Percentiles rank a stretch among this genome's conserved stretches.
Evolutionary conservation across 805 yeast species (phyloP).

Genomic region (Millerozyma miso): DNA sequence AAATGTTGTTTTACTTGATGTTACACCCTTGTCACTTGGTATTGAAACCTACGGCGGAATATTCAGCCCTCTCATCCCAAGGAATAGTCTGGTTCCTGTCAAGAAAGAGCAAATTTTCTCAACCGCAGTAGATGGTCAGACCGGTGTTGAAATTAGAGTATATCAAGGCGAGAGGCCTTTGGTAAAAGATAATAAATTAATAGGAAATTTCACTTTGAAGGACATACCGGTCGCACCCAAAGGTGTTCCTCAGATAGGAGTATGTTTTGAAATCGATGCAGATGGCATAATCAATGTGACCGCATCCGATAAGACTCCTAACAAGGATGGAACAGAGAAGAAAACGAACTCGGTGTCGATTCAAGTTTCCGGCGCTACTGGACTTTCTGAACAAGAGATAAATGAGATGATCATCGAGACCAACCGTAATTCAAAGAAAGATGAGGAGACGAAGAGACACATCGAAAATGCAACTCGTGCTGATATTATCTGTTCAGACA

Average conservation of each 20-base stretch:
- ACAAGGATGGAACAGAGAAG: constrained; percentile 32
- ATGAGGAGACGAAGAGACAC: constrained; percentile 54
- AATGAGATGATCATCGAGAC: constrained; percentile 63
- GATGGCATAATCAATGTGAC: constrained; percentile 65
- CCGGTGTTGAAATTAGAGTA: constrained; percentile 75
- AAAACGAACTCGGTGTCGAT: constrained; percentile 55
- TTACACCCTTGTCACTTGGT: constrained; percentile 78
- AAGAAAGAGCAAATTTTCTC: constrained; percentile 71
- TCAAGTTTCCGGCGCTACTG: constrained; percentile 66
- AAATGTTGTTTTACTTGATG: constrained; percentile 74
- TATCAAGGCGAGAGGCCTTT: constrained; percentile 80
- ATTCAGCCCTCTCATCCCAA: constrained; percentile 71
- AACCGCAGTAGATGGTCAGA: constrained; percentile 82
- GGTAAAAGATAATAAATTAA: constrained; percentile 71
- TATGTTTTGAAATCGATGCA: constrained; percentile 75
- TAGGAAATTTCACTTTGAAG: constrained; percentile 68
- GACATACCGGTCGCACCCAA: constrained; percentile 75
- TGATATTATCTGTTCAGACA: constrained; percentile 78
- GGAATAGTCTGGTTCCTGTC: constrained; percentile 75
- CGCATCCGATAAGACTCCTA: constrained; percentile 50
- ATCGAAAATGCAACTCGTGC: constrained; percentile 75
- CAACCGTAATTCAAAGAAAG: constrained; percentile 55
- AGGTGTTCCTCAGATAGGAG: constrained; percentile 76
- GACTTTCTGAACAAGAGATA: constrained; percentile 66
- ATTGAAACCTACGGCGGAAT: constrained; percentile 85